These are phyloP conservation scores for Echeveria elegans DNA, from an alignment of 164 flowering plant species.

Conservation along the genomic window DNA sequence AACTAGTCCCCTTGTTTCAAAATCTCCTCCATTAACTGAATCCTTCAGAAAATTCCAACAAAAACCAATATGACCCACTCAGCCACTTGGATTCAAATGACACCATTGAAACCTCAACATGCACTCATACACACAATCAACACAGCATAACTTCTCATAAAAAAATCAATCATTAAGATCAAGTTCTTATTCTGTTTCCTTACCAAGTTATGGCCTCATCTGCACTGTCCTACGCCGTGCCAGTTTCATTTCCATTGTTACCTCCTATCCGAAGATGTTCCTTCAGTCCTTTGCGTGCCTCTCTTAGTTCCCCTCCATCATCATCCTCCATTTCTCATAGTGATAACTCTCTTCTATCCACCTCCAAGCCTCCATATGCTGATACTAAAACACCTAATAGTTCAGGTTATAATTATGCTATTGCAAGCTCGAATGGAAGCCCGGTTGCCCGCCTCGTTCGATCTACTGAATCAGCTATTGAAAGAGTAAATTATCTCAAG, in stretches of 20 bases:
- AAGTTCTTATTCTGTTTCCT: too few relatives aligned
- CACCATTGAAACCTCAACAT: not conserved
- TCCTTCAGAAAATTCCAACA: not conserved
- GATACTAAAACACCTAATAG: slow-evolving; percentile 14
- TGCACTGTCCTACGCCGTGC: not conserved
- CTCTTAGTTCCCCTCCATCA: slow-evolving; percentile 23
- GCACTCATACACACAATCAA: not conserved
- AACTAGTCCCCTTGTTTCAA: not conserved
- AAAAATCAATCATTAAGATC: not conserved
- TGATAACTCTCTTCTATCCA: slow-evolving; percentile 15
- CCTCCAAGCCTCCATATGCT: slow-evolving; percentile 3
- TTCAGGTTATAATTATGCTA: slow-evolving; percentile 24
- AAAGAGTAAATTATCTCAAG: slow-evolving; percentile 34
- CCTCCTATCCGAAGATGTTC: not conserved
- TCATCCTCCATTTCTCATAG: slow-evolving; percentile 11
- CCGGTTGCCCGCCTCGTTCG: slow-evolving; percentile 31
- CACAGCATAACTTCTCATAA: not conserved
- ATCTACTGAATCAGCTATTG: slow-evolving; percentile 56
- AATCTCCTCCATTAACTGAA: not conserved
- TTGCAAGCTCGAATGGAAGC: slow-evolving; percentile 26
- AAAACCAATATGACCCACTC: not conserved
- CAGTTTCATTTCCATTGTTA: not conserved
- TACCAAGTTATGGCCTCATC: not conserved
- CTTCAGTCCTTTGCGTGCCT: slow-evolving; percentile 12
- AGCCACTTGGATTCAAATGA: not conserved